Evolutionary conservation across 2,329 filamentous ascomycete genomes (phyloP), one percentile per base, ranked within the genome.

Genomic region (Aspergillus viridinutans): DNA sequence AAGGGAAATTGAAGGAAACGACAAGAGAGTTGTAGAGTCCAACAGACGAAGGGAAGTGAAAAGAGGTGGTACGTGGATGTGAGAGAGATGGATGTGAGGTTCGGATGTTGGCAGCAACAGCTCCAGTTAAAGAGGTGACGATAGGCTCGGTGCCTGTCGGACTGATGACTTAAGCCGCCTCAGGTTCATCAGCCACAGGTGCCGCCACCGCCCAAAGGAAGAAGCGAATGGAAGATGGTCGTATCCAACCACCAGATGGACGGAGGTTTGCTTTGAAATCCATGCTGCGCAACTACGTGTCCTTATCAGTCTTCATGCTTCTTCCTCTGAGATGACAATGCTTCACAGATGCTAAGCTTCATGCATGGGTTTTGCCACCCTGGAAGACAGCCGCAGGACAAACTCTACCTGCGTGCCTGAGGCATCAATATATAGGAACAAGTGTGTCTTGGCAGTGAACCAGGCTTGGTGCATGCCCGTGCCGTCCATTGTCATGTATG

Each of bases 181-280:
- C 5, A 43, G 32, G 53, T 55, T 50, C 52, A 52, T 35, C 49
- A 48, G 21, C 23, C 55, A 56, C 66, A 65, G 63, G 28, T 62
- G 56, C 64, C 59, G 59, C 63, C 61, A 62, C 63, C 64, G 64
- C 67, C 67, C 66, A 61, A 65, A 58, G 62, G 61, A 63, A 72
- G 72, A 75, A 75, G 61, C 67, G 54, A 53, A 72, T 74, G 72
- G 72, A 74, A 75, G 55, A 70, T 60, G 58, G 66, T 73, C 65
- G 70, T 72, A 56, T 50, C 58, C 43, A 56, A 47, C 43, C n/a
- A 47, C 43, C 43, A 47, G 43, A 47, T 4, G 23, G 12, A 20
- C 49, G 47, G 50, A 20, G 35, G 17, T 38, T 29, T 32, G 23
- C 35, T 50, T 48, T 12, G 40, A 47, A 20, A 50, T 21, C 21